phyloP scores from a whole-genome alignment of 2,329 filamentous ascomycete species.

The Tolypocladium sp. region DNA sequence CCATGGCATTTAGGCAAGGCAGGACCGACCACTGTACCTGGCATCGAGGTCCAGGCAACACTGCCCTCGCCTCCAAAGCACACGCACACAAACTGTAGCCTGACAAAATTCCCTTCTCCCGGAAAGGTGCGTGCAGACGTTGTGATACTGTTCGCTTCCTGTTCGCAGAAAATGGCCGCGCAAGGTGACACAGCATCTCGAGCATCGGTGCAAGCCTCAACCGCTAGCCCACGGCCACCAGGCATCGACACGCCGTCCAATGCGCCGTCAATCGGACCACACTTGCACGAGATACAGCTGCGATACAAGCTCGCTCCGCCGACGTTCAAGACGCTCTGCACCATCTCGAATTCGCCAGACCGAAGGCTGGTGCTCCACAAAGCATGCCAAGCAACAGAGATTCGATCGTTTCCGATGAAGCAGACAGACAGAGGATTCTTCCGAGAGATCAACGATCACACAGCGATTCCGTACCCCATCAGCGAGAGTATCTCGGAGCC shows the following conservation, averaged over 20 bases:
- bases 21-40: neutral
- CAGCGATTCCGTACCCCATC: slow-evolving; percentile 27
- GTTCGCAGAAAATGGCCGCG: neutral
- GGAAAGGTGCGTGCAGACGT: no score
- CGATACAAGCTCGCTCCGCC: slow-evolving; percentile 23
- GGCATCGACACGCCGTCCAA: neutral
- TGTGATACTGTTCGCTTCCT: neutral
- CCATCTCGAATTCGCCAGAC: slow-evolving; percentile 15
- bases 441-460: slow-evolving; percentile 26
- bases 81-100: neutral
- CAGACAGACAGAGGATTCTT: slow-evolving; percentile 25
- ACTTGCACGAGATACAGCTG: slow-evolving; percentile 18
- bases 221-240: neutral
- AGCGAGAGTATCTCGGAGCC: slow-evolving; percentile 40
- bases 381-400: slow-evolving; percentile 28
- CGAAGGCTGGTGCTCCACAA: slow-evolving; percentile 24
- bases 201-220: neutral
- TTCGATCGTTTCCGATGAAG: slow-evolving; percentile 25
- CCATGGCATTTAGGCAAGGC: neutral
- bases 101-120: neutral
- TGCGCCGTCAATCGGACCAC: neutral
- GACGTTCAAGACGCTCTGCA: slow-evolving; percentile 21
- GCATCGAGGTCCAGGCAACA: neutral
- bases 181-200: neutral
- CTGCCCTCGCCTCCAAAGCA: neutral